phyloP scores from a whole-genome alignment of 1,284 basidiomycete genomes.

The Phenoliferia sp. region DNA sequence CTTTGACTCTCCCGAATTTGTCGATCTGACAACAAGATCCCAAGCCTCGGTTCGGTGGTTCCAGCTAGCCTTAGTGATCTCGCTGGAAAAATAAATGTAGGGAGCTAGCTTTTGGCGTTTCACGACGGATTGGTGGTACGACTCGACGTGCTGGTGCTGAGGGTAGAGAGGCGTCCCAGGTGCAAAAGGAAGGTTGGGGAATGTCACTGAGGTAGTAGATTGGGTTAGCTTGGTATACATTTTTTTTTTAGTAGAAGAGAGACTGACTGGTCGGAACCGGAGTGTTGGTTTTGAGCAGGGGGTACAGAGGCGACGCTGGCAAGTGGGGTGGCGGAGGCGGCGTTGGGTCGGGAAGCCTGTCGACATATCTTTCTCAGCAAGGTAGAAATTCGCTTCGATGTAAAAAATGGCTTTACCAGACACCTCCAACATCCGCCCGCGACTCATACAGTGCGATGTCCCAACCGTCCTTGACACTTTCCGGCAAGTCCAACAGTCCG shows the following conservation, averaged over 20 bases:
- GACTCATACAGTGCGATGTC: neutral
- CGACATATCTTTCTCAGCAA: no score
- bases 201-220: conserved; percentile 1
- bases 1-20: neutral
- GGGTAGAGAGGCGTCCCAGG: conserved; percentile 1
- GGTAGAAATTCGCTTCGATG: no score
- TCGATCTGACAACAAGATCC: neutral
- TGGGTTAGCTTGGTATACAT: neutral
- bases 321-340: neutral
- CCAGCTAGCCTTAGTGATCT: neutral
- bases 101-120: neutral
- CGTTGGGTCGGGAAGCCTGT: neutral
- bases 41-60: neutral
- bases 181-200: neutral
- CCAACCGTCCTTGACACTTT: neutral
- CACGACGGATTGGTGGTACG: conserved; percentile 1
- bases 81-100: neutral
- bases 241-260: neutral
- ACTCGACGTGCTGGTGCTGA: neutral
- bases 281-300: conserved; percentile 1
- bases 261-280: conserved; percentile 1
- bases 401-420: neutral
- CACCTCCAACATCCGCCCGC: neutral
- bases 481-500: neutral
- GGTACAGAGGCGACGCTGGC: conserved; percentile 4